Conservation (phyloP, 257 asterid species). For the Fraxinus cuspidata region DNA sequence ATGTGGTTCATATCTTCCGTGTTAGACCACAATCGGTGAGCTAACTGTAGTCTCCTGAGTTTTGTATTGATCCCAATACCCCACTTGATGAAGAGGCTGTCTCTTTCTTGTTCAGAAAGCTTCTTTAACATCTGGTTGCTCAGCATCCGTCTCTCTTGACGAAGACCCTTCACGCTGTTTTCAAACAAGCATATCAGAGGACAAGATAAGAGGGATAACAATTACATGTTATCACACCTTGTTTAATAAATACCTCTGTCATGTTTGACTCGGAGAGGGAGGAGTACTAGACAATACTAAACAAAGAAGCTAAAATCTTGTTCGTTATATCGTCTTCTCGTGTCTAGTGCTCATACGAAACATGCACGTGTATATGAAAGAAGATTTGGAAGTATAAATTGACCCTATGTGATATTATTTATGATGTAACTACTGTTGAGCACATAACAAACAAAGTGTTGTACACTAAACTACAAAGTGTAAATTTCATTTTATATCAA, state of each 20-base stretch:
- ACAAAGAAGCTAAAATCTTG: neutral
- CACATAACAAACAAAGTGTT: too few relatives aligned
- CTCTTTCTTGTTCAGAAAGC: slow-evolving; percentile 75
- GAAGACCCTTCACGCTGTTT: slow-evolving; percentile 70
- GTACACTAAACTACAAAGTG: too few relatives aligned
- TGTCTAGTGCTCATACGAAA: too few relatives aligned
- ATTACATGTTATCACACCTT: neutral
- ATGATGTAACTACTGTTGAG: too few relatives aligned
- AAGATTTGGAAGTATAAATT: too few relatives aligned
- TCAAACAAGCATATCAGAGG: slow-evolving; percentile 11
- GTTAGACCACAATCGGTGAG: slow-evolving; percentile 66
- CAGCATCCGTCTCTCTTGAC: slow-evolving; percentile 69
- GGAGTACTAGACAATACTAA: neutral
- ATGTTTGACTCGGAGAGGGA: neutral
- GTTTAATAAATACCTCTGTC: neutral
- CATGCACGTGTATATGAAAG: too few relatives aligned
- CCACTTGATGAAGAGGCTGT: slow-evolving; percentile 78
- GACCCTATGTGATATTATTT: too few relatives aligned
- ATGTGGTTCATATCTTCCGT: slow-evolving; percentile 72
- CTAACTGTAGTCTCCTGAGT: slow-evolving; percentile 69
- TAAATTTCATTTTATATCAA: too few relatives aligned
- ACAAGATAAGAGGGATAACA: neutral
- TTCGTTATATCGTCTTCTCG: too few relatives aligned
- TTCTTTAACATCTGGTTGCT: slow-evolving; percentile 74
- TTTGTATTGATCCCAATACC: slow-evolving; percentile 65